These are phyloP conservation scores for Diutina pseudorugosa DNA, from an alignment of 1,139 yeast species.

Conservation along the genomic window DNA sequence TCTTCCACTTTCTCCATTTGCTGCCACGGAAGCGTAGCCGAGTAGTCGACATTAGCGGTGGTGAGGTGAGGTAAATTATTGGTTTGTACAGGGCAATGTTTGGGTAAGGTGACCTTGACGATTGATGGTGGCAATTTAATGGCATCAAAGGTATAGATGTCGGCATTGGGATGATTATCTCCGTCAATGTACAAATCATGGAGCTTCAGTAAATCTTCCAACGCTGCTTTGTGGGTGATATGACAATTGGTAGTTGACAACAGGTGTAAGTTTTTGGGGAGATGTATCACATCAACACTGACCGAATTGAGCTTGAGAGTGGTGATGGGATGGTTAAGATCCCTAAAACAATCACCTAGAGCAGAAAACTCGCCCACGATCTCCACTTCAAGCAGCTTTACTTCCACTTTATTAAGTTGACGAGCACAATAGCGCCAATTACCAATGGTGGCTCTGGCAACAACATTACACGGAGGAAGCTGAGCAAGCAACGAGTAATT, in stretches of 20 bases:
- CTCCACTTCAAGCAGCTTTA: neutral
- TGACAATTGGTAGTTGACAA: neutral
- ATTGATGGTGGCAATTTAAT: neutral
- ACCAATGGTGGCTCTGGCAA: neutral
- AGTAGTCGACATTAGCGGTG: neutral
- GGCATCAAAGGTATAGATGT: neutral
- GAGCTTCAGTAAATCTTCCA: neutral
- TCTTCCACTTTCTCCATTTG: neutral
- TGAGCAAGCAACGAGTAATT: neutral
- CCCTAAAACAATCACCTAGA: too few species aligned
- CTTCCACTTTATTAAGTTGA: neutral
- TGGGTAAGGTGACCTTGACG: neutral
- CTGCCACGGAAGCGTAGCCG: neutral
- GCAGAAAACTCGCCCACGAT: neutral
- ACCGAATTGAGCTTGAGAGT: neutral
- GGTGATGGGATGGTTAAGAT: neutral
- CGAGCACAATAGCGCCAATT: neutral
- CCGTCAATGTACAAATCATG: neutral
- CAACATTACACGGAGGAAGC: neutral
- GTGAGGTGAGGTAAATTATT: neutral
- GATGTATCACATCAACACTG: neutral
- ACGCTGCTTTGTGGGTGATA: neutral
- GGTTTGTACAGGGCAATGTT: neutral
- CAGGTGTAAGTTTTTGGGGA: neutral
- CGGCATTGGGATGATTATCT: neutral